Evolutionary conservation across 1,139 yeast genomes (phyloP).

Genomic region (Kazachstania sp.): DNA sequence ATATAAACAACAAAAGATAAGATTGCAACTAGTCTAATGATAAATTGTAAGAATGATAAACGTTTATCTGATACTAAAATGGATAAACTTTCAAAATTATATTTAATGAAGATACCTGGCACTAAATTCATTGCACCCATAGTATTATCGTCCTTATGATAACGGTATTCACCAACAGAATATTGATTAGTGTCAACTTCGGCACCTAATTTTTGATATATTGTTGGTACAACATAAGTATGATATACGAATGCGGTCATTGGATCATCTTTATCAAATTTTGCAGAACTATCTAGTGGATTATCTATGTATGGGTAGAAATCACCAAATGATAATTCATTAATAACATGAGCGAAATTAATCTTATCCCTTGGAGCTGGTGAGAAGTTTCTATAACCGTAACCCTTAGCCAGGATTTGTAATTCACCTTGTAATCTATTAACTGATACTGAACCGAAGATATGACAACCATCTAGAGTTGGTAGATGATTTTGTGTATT

Average conservation of each 20-base stretch:
- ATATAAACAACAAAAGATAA: conserved; percentile 28
- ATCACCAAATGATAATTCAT: conserved; percentile 85
- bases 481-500: conserved; percentile 10
- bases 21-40: conserved; percentile 71
- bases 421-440: conserved; percentile 81
- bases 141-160: conserved; percentile 21
- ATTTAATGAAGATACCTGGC: conserved; percentile 79
- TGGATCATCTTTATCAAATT: conserved; percentile 39
- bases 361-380: conserved; percentile 43
- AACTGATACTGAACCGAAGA: conserved; percentile 80
- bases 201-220: conserved; percentile 62
- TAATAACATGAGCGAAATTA: conserved; percentile 77
- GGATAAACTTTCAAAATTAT: conserved; percentile 82
- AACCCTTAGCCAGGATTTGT: conserved; percentile 71
- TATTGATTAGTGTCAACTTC: conserved; percentile 78
- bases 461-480: conserved; percentile 57
- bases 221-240: conserved; percentile 77
- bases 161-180: conserved; percentile 55
- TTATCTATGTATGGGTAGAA: conserved; percentile 80
- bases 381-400: conserved; percentile 42
- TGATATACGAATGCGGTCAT: conserved; percentile 52
- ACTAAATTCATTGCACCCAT: conserved; percentile 29
- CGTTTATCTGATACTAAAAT: conserved; percentile 62
- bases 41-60: conserved; percentile 67
- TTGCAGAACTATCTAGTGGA: conserved; percentile 72